A percentile compares a stretch with the other conserved stretches of the same genome.
Conservation (phyloP, 129 eudicot species). For the Oenanthe sinensis region DNA sequence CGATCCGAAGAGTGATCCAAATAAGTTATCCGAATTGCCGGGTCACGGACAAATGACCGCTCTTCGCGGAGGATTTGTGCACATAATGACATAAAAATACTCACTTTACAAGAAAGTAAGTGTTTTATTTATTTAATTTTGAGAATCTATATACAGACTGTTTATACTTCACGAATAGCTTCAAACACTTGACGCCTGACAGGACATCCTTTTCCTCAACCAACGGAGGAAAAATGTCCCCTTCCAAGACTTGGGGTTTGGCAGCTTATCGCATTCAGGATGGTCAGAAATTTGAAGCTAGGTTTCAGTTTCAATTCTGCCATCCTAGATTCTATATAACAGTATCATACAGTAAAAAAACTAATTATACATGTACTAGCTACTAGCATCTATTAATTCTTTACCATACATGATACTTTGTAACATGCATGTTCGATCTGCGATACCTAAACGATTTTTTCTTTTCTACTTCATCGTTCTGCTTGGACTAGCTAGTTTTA, state of each 20-base stretch:
- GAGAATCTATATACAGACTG: not conserved
- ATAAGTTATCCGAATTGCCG: too few species aligned
- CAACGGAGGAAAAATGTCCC: conserved; percentile 7
- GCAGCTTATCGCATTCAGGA: conserved; percentile 15
- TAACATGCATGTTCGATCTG: conserved; percentile 17
- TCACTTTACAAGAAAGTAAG: too few species aligned
- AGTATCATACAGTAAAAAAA: conserved; percentile 3
- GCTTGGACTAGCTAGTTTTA: not conserved
- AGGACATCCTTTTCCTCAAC: not conserved
- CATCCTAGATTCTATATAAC: conserved; percentile 9
- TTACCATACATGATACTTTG: conserved; percentile 34
- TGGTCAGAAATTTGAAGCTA: conserved; percentile 18
- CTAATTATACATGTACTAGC: not conserved
- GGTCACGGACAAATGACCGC: too few species aligned
- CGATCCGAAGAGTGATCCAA: too few species aligned
- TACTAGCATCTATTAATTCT: not conserved
- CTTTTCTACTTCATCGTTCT: not conserved
- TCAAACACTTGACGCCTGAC: too few species aligned
- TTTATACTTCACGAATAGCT: not conserved
- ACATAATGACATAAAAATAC: too few species aligned
- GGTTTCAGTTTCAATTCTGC: conserved; percentile 22
- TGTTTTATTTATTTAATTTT: not conserved
- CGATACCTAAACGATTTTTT: not conserved
- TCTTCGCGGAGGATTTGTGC: too few species aligned
- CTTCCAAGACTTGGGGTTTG: conserved; percentile 2